phyloP scores from a whole-genome alignment of 176 grass and related monocot species.

The Paspalum notatum region DNA sequence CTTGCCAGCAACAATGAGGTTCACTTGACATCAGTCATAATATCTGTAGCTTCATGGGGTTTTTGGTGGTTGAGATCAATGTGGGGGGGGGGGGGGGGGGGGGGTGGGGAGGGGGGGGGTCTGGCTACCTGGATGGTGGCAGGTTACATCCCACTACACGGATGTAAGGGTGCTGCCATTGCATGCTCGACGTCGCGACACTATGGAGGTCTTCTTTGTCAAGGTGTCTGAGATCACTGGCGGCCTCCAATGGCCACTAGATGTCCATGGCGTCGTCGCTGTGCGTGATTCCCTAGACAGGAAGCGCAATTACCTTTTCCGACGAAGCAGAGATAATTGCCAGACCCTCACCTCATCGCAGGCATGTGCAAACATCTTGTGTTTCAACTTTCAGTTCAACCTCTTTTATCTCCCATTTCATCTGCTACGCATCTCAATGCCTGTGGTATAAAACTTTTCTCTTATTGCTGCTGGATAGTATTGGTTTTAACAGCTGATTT shows the following conservation, averaged over 20 bases:
- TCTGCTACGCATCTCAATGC: neutral
- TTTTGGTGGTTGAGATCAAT: too few species aligned
- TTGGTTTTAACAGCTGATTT: too few species aligned
- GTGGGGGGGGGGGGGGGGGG: too few species aligned
- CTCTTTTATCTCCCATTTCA: neutral
- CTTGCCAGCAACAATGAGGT: too few species aligned
- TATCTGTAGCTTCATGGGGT: too few species aligned
- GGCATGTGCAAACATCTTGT: neutral
- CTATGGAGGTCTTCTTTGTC: constrained; percentile 1
- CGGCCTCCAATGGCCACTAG: constrained; percentile 22
- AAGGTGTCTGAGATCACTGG: constrained; percentile 17
- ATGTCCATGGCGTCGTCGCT: neutral
- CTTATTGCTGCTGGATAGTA: too few species aligned
- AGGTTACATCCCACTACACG: neutral
- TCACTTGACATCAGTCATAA: too few species aligned
- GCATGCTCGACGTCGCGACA: neutral
- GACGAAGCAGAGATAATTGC: neutral
- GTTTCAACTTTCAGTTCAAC: neutral
- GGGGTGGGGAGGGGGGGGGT: too few species aligned
- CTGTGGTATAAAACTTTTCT: too few species aligned
- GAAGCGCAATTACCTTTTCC: constrained; percentile 8
- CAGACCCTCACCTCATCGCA: constrained; percentile 19
- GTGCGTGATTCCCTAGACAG: neutral
- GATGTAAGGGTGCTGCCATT: neutral
- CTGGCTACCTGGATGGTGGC: too few species aligned